These are phyloP conservation scores for Melianthus villosus DNA, from an alignment of 441 rosid species.

Conservation along the genomic window DNA sequence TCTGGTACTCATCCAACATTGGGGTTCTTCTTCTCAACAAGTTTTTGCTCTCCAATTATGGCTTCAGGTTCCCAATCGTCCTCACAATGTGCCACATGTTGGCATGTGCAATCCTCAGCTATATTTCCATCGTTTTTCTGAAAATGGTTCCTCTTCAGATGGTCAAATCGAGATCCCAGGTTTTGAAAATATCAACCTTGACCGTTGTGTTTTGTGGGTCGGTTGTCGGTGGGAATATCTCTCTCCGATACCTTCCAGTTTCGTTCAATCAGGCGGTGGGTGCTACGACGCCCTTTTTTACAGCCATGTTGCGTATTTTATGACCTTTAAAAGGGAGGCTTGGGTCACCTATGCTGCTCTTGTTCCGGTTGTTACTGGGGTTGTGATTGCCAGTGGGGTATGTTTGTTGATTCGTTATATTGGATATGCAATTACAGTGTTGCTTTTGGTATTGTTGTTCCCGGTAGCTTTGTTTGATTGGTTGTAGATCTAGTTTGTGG, in stretches of 20 bases:
- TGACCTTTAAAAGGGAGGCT: conserved; percentile 67
- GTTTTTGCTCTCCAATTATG: conserved; percentile 68
- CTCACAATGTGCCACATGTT: conserved; percentile 95
- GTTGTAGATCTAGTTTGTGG: too few species aligned
- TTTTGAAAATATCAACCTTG: conserved; percentile 64
- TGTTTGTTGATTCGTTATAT: too few species aligned
- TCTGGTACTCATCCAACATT: conserved; percentile 82
- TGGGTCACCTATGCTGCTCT: conserved; percentile 79
- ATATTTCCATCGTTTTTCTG: conserved; percentile 71
- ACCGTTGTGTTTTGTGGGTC: conserved; percentile 79
- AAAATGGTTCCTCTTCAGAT: conserved; percentile 90
- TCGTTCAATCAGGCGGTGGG: conserved; percentile 80
- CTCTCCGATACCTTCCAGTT: conserved; percentile 62
- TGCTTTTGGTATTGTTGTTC: too few species aligned
- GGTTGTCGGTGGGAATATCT: conserved; percentile 73
- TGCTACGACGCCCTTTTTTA: conserved; percentile 87
- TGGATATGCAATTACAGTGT: too few species aligned
- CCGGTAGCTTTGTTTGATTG: too few species aligned
- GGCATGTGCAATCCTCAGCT: conserved; percentile 69
- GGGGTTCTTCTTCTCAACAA: conserved; percentile 76
- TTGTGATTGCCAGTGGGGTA: conserved; percentile 82
- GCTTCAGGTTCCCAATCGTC: conserved; percentile 81
- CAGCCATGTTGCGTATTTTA: conserved; percentile 76
- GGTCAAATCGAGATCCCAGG: conserved; percentile 59
- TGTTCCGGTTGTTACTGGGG: conserved; percentile 77